These are phyloP conservation scores for Volvox reticuliferus DNA, from an alignment of 139 green algal species.

Conservation along the genomic window DNA sequence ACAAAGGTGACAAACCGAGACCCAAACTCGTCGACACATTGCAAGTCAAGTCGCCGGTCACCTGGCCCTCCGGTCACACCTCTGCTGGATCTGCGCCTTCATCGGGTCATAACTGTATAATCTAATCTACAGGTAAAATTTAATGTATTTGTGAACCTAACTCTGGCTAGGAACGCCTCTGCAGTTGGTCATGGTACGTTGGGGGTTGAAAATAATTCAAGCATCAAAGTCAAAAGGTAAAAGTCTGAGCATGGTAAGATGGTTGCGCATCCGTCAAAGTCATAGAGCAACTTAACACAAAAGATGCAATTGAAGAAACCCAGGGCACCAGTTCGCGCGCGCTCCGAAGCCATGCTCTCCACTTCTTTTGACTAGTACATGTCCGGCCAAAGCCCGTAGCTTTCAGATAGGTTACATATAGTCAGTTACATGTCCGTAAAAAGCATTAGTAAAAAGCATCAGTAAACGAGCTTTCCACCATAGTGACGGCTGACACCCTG, in stretches of 20 bases:
- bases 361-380: too few relatives aligned
- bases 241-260: neutral
- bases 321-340: too few relatives aligned
- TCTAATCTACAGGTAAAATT: neutral
- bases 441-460: too few relatives aligned
- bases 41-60: neutral
- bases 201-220: neutral
- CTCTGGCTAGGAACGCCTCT: neutral
- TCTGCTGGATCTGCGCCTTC: neutral
- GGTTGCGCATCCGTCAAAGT: neutral
- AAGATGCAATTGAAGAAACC: neutral
- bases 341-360: too few relatives aligned
- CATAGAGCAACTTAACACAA: neutral
- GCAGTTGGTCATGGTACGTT: neutral
- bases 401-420: too few relatives aligned
- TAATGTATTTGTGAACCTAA: neutral
- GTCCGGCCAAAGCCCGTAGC: too few relatives aligned
- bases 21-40: neutral
- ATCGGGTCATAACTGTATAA: neutral
- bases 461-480: too few relatives aligned
- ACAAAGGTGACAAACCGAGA: neutral
- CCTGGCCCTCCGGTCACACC: neutral
- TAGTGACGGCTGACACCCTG: too few relatives aligned
- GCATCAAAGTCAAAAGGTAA: neutral
- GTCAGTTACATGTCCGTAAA: too few relatives aligned